Percentiles rank a stretch among this genome's conserved stretches.
Conservation (phyloP, 2,329 filamentous ascomycete species). For the Alternaria ethzedia region DNA sequence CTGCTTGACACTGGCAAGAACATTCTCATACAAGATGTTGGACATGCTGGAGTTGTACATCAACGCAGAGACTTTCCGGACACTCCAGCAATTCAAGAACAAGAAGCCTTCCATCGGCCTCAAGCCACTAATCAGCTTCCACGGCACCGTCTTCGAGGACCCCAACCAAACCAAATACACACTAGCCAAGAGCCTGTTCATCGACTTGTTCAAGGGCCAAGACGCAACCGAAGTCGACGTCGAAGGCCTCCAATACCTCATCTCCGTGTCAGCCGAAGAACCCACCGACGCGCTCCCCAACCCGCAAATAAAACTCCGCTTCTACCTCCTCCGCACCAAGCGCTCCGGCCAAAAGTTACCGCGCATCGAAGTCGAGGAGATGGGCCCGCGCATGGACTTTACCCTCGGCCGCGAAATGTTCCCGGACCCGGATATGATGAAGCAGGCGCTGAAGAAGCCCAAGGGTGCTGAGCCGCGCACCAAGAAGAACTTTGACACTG, state of each 20-base stretch:
- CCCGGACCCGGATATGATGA: constrained; percentile 78
- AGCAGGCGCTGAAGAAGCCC: constrained; percentile 88
- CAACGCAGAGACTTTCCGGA: constrained; percentile 74
- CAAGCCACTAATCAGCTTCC: constrained; percentile 90
- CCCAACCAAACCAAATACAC: constrained; percentile 80
- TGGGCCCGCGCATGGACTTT: constrained; percentile 93
- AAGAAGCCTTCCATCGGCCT: constrained; percentile 72
- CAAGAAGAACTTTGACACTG: constrained; percentile 96
- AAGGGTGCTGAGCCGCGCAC: constrained; percentile 75
- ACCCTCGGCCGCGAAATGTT: constrained; percentile 80
- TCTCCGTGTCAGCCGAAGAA: constrained; percentile 77
- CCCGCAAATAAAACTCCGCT: constrained; percentile 68
- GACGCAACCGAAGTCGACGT: constrained; percentile 85
- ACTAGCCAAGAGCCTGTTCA: constrained; percentile 82
- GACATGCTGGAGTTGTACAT: constrained; percentile 95
- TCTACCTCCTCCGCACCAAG: constrained; percentile 86
- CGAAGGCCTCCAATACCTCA: constrained; percentile 89
- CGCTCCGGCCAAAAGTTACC: constrained; percentile 86
- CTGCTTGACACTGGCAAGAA: constrained; percentile 79
- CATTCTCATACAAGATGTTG: constrained; percentile 84
- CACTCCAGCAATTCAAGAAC: constrained; percentile 74
- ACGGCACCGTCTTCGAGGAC: constrained; percentile 85
- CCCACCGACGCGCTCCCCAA: constrained; percentile 52
- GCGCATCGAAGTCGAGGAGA: constrained; percentile 91
- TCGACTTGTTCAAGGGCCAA: constrained; percentile 91